Evolutionary conservation across 306 rosid species (phyloP), one percentile per base, ranked within the genome.

Genomic region (Glycine soja): DNA sequence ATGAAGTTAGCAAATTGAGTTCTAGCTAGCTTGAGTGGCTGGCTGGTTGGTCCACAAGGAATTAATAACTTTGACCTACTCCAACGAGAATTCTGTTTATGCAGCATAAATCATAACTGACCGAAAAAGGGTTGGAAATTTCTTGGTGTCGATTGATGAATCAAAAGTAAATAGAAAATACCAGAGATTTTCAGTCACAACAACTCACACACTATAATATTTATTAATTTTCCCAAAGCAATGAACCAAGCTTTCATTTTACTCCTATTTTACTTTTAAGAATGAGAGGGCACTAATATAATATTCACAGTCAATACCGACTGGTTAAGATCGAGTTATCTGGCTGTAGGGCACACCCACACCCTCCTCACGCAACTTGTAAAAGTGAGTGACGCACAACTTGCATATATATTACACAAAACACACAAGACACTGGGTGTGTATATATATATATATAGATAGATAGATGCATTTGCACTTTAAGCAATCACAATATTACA

Each of bases 51-150:
- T 75, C 63, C 85, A 52, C 71, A 19, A 1, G 8, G 16, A 52
- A 80, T 80, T 85, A 75, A 75, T 81, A 63, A 43, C 56, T 70
- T 52, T 76, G 66, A 85, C 88, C 88, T 81, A 85, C 88, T 77
- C 83, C 88, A 77, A 65, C 88, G 72, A 66, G 11, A 81, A 54
- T 18, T 69, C 80, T 77, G 83, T 73, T 80, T 14, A 24, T 75
- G 12, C 82, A 51, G 64, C 70, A 77, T 42, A 32, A 30, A 14
- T 75, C 75, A 85, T 85, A 61, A 80, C 59, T 76, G 36, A 71
- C 66, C 62, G 12, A 30, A 40, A 24, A 69, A n/a, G 2, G 30
- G 5, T 59, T 4, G 8, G 24, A n/a, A 16, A 36, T 8, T 63
- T 74, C 9, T 0, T 67, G 24, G 19, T 6, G n/a, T 16, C 47